Evolutionary conservation across 1,284 basidiomycete genomes (phyloP).

Genomic region (Xerocomus amazonicus): DNA sequence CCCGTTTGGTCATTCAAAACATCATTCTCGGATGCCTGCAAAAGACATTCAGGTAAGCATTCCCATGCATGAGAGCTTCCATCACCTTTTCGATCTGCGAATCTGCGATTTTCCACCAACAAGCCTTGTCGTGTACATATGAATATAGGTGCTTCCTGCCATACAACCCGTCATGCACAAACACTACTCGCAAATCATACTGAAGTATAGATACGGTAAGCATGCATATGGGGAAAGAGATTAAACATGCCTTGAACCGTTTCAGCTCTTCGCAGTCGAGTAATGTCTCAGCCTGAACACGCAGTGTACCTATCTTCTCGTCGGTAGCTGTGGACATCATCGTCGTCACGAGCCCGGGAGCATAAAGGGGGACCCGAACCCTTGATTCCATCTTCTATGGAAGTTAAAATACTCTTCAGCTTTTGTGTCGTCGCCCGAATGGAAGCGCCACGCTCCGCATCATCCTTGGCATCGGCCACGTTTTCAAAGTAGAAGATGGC

Average conservation of each 20-base stretch:
- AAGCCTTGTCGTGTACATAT: slow-evolving; percentile 60
- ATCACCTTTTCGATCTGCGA: slow-evolving; percentile 56
- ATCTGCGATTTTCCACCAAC: slow-evolving; percentile 81
- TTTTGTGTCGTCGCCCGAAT: slow-evolving; percentile 45
- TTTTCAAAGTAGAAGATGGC: slow-evolving; percentile 67
- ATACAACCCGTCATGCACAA: slow-evolving; percentile 70
- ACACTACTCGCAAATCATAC: slow-evolving; percentile 75
- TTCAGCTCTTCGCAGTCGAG: slow-evolving; percentile 63
- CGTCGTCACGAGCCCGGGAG: not conserved
- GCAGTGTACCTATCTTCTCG: slow-evolving; percentile 42
- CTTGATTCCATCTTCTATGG: slow-evolving; percentile 51
- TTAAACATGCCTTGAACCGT: slow-evolving; percentile 48
- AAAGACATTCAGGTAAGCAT: not conserved
- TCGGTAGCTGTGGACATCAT: slow-evolving; percentile 46
- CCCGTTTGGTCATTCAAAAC: slow-evolving; percentile 66
- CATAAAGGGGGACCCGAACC: slow-evolving; percentile 36
- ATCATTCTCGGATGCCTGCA: slow-evolving; percentile 61
- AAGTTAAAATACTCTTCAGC: slow-evolving; percentile 48
- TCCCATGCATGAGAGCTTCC: not conserved
- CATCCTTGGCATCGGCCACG: slow-evolving; percentile 49
- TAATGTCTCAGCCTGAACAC: slow-evolving; percentile 40
- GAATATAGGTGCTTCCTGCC: slow-evolving; percentile 73
- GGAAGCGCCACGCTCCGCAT: slow-evolving; percentile 43
- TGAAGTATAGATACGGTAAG: slow-evolving; percentile 24
- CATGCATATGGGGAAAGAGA: not conserved